Conservation (phyloP, 2,329 filamentous ascomycete species). For the Aspergillus ruber region DNA sequence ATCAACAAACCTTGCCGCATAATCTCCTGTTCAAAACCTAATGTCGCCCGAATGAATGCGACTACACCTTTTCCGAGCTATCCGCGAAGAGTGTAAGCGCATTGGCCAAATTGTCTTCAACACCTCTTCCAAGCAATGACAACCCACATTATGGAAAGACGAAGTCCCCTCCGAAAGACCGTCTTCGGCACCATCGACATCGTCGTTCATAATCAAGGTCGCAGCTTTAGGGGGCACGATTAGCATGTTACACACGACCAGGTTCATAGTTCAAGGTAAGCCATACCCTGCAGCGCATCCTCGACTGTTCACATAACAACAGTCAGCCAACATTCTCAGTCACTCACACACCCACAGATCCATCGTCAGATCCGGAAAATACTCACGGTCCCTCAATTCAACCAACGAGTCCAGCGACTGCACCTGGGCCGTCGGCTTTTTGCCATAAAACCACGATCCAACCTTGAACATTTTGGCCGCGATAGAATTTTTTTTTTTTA, state of each 20-base stretch:
- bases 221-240: conserved; percentile 45
- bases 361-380: conserved; percentile 1
- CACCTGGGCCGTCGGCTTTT: conserved; percentile 37
- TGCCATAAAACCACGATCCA: conserved; percentile 42
- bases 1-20: conserved; percentile 62
- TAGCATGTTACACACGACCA: neutral
- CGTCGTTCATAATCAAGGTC: conserved; percentile 75
- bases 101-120: conserved; percentile 4
- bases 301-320: conserved; percentile 23
- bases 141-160: conserved; percentile 68
- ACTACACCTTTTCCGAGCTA: conserved; percentile 74
- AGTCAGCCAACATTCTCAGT: conserved; percentile 13
- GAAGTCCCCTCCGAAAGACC: conserved; percentile 67
- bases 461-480: conserved; percentile 32
- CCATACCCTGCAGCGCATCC: conserved; percentile 39
- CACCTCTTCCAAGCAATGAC: neutral
- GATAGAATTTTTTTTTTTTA: no score
- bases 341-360: conserved; percentile 10
- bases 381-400: conserved; percentile 48
- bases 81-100: conserved; percentile 6
- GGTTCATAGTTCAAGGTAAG: neutral
- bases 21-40: conserved; percentile 87
- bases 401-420: conserved; percentile 52
- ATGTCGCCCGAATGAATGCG: conserved; percentile 74
- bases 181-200: conserved; percentile 75